Conservation (phyloP, 1,284 basidiomycete species). For the Cutaneotrichosporon mucoides region DNA sequence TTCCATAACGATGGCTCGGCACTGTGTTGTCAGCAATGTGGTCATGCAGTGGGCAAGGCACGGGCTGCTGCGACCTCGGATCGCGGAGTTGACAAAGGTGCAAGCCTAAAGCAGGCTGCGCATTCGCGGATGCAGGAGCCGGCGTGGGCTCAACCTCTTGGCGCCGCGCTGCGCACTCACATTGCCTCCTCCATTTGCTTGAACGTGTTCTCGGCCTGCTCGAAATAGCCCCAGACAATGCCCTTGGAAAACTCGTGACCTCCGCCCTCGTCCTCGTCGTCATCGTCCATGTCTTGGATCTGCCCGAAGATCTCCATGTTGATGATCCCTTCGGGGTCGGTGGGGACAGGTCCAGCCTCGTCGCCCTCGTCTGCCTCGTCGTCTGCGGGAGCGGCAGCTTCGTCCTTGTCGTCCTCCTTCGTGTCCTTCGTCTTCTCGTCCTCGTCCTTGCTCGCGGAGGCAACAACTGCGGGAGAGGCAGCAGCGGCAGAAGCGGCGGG, state of each 20-base stretch:
- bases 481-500: no score
- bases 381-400: not conserved
- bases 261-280: slow-evolving; percentile 56
- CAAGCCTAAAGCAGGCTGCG: no score
- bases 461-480: no score
- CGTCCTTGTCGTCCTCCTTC: no score
- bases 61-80: no score
- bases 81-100: no score
- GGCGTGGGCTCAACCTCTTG: no score
- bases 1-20: slow-evolving; percentile 35
- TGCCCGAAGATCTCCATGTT: slow-evolving; percentile 77
- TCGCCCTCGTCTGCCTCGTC: not conserved
- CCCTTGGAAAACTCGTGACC: slow-evolving; percentile 67
- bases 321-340: slow-evolving; percentile 52
- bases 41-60: no score
- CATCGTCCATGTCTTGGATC: slow-evolving; percentile 80
- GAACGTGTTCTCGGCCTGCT: slow-evolving; percentile 71
- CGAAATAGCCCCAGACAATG: slow-evolving; percentile 77
- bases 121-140: no score
- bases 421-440: no score
- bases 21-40: slow-evolving; percentile 6
- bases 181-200: slow-evolving; percentile 70
- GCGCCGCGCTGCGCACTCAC: slow-evolving; percentile 54
- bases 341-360: slow-evolving; percentile 14
- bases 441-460: no score